Conservation (phyloP, 345 rosid species). For the Populus tremula region DNA sequence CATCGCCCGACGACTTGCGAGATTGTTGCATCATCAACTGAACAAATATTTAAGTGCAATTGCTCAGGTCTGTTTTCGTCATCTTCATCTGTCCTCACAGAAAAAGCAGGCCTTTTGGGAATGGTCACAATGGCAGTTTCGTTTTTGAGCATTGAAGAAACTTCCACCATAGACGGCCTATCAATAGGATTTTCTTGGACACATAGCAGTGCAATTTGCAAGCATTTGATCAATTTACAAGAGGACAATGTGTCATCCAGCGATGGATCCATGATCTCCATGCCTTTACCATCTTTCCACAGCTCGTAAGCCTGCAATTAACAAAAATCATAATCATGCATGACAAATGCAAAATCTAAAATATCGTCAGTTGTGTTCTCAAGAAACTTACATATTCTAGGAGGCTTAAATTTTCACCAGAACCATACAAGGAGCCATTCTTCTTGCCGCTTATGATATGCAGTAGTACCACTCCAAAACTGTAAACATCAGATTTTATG, state of each 20-base stretch:
- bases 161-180: conserved; percentile 35
- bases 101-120: conserved; percentile 39
- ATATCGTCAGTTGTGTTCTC: too few species aligned
- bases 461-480: conserved; percentile 51
- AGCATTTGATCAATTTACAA: conserved; percentile 21
- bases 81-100: not conserved
- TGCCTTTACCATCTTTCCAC: conserved; percentile 14
- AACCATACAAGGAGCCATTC: conserved; percentile 28
- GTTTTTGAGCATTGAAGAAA: conserved; percentile 22
- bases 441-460: conserved; percentile 49
- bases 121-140: not conserved
- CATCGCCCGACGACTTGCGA: too few species aligned
- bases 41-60: too few species aligned
- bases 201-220: conserved; percentile 38
- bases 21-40: too few species aligned
- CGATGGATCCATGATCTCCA: conserved; percentile 15
- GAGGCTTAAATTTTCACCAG: not conserved
- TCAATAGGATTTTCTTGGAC: conserved; percentile 30
- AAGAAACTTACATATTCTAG: conserved; percentile 6
- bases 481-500: conserved; percentile 45
- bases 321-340: not conserved
- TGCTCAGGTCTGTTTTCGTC: not conserved
- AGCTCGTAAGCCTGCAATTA: conserved; percentile 17
- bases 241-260: conserved; percentile 17
- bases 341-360: not conserved